These are phyloP conservation scores for Gelatoporia subvermispora DNA, from an alignment of 768 basidiomycete species.

Conservation along the genomic window DNA sequence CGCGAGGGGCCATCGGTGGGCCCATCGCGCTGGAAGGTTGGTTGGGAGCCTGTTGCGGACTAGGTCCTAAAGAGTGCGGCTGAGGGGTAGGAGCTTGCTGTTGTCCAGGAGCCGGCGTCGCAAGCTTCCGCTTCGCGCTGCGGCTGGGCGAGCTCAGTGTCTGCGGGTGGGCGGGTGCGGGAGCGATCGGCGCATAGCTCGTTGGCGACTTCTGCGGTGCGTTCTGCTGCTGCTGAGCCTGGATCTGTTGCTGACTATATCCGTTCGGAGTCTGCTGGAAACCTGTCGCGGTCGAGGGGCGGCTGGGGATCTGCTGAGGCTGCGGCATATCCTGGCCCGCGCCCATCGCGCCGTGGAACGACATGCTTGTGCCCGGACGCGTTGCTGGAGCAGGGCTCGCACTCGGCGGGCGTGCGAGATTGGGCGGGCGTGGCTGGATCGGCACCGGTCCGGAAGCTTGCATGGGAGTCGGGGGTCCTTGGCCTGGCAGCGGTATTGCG, in stretches of 20 bases:
- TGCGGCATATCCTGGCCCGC: constrained; percentile 11
- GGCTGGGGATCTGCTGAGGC: constrained; percentile 18
- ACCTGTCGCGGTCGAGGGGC: constrained; percentile 23
- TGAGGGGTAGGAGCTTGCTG: constrained; percentile 1
- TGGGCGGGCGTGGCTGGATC: constrained; percentile 14
- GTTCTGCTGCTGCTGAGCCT: constrained; percentile 6
- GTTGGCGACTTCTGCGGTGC: constrained; percentile 7
- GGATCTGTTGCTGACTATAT: constrained; percentile 20
- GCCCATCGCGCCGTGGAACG: constrained; percentile 17
- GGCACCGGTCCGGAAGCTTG: constrained; percentile 14
- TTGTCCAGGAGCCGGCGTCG: constrained; percentile 8
- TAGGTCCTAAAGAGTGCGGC: background rate
- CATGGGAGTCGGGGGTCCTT: background rate
- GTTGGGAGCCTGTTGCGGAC: background rate
- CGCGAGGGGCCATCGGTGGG: too few species aligned
- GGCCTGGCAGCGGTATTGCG: constrained; percentile 15
- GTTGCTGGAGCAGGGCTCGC: constrained; percentile 16
- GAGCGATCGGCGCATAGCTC: constrained; percentile 18
- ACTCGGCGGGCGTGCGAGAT: constrained; percentile 12
- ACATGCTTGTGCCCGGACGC: constrained; percentile 26
- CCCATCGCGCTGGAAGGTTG: background rate
- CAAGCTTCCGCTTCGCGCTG: constrained; percentile 18
- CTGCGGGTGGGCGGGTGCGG: constrained; percentile 7
- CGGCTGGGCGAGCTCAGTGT: constrained; percentile 10
- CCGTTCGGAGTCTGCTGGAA: constrained; percentile 22